Base-by-base conservation (phyloP, 2,329 filamentous ascomycete species). In the Herpotrichia juniperi region DNA sequence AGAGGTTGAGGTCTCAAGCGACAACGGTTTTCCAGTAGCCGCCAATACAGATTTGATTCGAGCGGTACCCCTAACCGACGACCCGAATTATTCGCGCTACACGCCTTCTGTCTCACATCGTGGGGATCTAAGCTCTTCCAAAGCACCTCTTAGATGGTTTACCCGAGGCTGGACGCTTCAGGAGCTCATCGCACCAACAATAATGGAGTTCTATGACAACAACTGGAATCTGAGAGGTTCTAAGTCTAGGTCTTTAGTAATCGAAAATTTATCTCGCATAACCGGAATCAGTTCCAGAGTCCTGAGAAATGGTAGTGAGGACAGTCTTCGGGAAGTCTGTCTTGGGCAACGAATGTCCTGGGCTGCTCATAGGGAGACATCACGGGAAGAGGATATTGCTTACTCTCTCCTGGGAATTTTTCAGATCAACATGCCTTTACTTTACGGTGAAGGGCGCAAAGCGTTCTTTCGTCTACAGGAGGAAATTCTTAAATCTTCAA, bases 351-450 rank as follows among this genome's bases (percentile, higher is more conserved):
- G 52, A 14, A 56, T 64, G 50, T 52, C 42, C 1, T 70, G 65
- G 67, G 58, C 59, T 11, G 42, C 57, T 7, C n/a, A 22, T 1
- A 46, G 66, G 5, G 10, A 51, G 6, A 66, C 66, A 0, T 64
- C 53, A n/a, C 34, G 51, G 14, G 37, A 39, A 9, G 63, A 66
- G 37, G 64, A 67, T 21, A 51, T 48, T 14, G 60, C 58, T 1
- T 67, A 66, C 34, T 65, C 50, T n/a, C 44, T 67, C 8, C 30
- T 66, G 19, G 64, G 63, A 2, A 51, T 66, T 4, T 62, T 66
- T 31, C 47, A 51, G 19, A 42, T 64, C 31, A 51, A 62, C 25
- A 56, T 59, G 40, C 52, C 59, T 4, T n/a, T 61, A 12, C 35
- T 61, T 1, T 62, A 64, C 34, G 58, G 61, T 3, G 59, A 62